Percentiles rank a stretch among this genome's conserved stretches.
These are phyloP conservation scores for Suillus sp. DNA, from an alignment of 768 basidiomycete species.

Conservation along the genomic window DNA sequence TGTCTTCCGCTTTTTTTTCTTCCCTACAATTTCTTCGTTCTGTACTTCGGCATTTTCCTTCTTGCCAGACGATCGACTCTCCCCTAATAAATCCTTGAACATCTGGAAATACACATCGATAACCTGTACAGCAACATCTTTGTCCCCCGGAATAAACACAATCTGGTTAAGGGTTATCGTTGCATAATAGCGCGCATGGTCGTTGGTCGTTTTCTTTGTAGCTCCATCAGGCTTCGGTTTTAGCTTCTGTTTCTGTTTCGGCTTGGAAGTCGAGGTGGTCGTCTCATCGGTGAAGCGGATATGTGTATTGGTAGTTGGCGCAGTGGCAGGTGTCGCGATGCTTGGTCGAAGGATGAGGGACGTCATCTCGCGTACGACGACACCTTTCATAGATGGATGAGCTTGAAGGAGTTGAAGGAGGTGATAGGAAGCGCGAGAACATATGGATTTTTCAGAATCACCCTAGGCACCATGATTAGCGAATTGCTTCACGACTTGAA, in stretches of 20 bases:
- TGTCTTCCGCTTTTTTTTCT: slow-evolving; percentile 34
- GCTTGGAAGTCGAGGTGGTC: slow-evolving; percentile 4
- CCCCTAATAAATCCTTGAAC: slow-evolving; percentile 85
- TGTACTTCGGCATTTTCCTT: slow-evolving; percentile 31
- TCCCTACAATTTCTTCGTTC: slow-evolving; percentile 34
- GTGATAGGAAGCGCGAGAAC: slow-evolving; percentile 88
- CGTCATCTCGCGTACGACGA: slow-evolving; percentile 86
- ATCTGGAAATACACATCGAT: slow-evolving; percentile 94
- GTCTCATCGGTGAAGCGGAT: slow-evolving; percentile 52
- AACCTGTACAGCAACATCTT: slow-evolving; percentile 72
- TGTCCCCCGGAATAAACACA: slow-evolving; percentile 66
- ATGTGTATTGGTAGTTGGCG: slow-evolving; percentile 41
- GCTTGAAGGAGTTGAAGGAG: slow-evolving; percentile 85
- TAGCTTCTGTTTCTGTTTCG: slow-evolving; percentile 14
- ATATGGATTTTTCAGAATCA: slow-evolving; percentile 84
- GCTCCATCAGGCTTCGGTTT: slow-evolving; percentile 23
- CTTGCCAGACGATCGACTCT: slow-evolving; percentile 38
- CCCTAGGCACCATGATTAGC: slow-evolving; percentile 50
- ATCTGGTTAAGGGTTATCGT: slow-evolving; percentile 95
- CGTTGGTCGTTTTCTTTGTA: slow-evolving; percentile 50
- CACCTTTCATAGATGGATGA: slow-evolving; percentile 90
- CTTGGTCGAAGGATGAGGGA: slow-evolving; percentile 67
- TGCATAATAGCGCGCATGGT: slow-evolving; percentile 89
- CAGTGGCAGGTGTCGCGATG: slow-evolving; percentile 37
- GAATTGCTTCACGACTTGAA: not conserved